Conservation (phyloP, 2,329 filamentous ascomycete species). For the Nemania sp. region DNA sequence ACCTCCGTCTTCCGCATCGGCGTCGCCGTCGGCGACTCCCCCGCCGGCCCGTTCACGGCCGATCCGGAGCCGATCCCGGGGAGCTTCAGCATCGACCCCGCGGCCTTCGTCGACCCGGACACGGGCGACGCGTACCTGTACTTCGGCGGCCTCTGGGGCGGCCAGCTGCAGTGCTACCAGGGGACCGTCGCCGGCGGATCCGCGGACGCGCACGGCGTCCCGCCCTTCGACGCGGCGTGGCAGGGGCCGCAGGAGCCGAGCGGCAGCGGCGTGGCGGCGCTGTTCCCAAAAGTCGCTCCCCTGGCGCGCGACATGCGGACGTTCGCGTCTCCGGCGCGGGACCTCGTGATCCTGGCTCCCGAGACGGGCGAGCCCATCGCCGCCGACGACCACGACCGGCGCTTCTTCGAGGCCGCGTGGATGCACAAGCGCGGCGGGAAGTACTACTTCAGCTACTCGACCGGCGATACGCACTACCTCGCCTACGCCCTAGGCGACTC, state of each 20-base stretch:
- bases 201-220: constrained; percentile 38
- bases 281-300: constrained; percentile 69
- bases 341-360: constrained; percentile 67
- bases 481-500: constrained; percentile 68
- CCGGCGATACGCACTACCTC: constrained; percentile 76
- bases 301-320: constrained; percentile 68
- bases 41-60: constrained; percentile 71
- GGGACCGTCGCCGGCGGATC: constrained; percentile 34
- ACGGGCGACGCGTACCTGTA: constrained; percentile 69
- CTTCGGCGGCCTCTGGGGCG: constrained; percentile 81
- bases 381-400: constrained; percentile 71
- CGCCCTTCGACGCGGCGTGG: constrained; percentile 58
- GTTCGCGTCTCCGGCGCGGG: constrained; percentile 59
- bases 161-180: constrained; percentile 78
- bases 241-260: constrained; percentile 63
- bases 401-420: constrained; percentile 84
- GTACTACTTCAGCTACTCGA: constrained; percentile 80
- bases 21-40: constrained; percentile 66
- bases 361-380: constrained; percentile 62
- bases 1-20: constrained; percentile 74
- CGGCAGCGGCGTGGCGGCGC: constrained; percentile 59
- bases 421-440: constrained; percentile 71
- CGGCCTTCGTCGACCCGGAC: constrained; percentile 70
- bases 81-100: constrained; percentile 78
- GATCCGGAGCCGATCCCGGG: constrained; percentile 68